Evolutionary conservation across 345 rosid species (phyloP), one percentile per base, ranked within the genome.

Genomic region (Eucalyptus tenuipes): DNA sequence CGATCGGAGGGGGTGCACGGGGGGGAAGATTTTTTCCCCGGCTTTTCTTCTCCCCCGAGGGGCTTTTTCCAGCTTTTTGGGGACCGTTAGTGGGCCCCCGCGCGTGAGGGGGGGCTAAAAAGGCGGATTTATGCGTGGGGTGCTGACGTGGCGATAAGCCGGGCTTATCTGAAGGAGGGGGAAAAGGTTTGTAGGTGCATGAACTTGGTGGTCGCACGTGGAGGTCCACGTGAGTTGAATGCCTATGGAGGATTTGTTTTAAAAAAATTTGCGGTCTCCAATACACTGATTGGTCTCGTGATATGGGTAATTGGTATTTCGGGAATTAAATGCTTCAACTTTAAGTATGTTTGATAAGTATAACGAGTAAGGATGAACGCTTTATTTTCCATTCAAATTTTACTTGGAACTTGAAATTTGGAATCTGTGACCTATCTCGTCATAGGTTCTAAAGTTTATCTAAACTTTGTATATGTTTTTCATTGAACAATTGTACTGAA

Each of bases 351-450:
- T 22, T 55, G 13, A 55, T 55, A 4, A 55, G 29, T 55, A 25
- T 0, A 24, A 1, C 0, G 13, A 55, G 29, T 22, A 4, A 10
- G 12, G 61, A 52, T 52, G 5, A 18, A 0, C 24, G 24, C 10
- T 18, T 4, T 4, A 3, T 0, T 52, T 52, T 52, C 4, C 24
- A 18, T 52, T 52, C 0, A 18, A 52, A 52, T 18, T 52, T 52
- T 52, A 52, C 1, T 52, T 52, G 1, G 5, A 44, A 44, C 3
- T 44, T 8, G 47, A 8, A 52, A 52, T 4, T 52, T 52, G 24
- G 2, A 52, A 52, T 4, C 0, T 7, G 2, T 52, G 55, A 7
- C 24, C 1, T 52, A 52, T 52, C 10, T 0, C 0, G 4, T 52
- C 10, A 52, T 18, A 18, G 1, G 10, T 52, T 52, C 0, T 52